These are phyloP conservation scores for Leccinum ochraceum DNA, from an alignment of 768 basidiomycete genomes.

Conservation along the genomic window DNA sequence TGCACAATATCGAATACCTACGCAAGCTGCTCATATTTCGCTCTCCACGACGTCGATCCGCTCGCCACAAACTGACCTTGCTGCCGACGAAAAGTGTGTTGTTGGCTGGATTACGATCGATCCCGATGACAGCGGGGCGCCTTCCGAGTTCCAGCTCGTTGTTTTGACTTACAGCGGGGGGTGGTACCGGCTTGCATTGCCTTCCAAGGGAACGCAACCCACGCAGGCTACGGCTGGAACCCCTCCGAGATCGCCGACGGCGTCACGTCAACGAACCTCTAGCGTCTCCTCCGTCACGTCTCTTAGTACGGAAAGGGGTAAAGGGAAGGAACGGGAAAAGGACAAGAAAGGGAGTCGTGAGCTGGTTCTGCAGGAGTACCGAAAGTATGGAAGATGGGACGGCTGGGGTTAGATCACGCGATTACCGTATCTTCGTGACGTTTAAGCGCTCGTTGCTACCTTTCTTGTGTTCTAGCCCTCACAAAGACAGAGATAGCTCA, in stretches of 20 bases:
- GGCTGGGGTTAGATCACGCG: slow-evolving; percentile 60
- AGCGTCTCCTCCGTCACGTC: slow-evolving; percentile 54
- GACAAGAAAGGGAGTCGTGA: slow-evolving; percentile 59
- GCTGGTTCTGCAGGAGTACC: slow-evolving; percentile 72
- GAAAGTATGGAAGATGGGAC: slow-evolving; percentile 87
- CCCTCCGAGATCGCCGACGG: slow-evolving; percentile 44
- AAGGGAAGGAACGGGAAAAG: slow-evolving; percentile 57
- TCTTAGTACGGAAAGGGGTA: slow-evolving; percentile 48
- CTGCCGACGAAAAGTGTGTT: slow-evolving; percentile 82
- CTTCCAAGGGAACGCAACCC: slow-evolving; percentile 30
- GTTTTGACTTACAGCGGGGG: slow-evolving; percentile 89
- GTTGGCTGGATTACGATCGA: slow-evolving; percentile 80
- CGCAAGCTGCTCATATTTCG: slow-evolving; percentile 81
- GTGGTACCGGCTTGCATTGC: slow-evolving; percentile 85
- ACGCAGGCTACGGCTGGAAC: slow-evolving; percentile 35
- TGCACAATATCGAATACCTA: slow-evolving; percentile 86
- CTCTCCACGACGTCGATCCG: slow-evolving; percentile 64
- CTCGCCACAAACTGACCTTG: slow-evolving; percentile 57
- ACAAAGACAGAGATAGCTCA: neutral
- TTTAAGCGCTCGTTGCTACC: neutral
- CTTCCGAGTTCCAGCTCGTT: slow-evolving; percentile 69
- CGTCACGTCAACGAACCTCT: slow-evolving; percentile 48
- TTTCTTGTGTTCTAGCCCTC: neutral
- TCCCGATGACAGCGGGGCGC: slow-evolving; percentile 35
- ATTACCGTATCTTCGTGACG: neutral